Evolutionary conservation across 129 eudicot genomes (phyloP), one percentile per base, ranked within the genome.

Genomic region (Ambrosia trifida): DNA sequence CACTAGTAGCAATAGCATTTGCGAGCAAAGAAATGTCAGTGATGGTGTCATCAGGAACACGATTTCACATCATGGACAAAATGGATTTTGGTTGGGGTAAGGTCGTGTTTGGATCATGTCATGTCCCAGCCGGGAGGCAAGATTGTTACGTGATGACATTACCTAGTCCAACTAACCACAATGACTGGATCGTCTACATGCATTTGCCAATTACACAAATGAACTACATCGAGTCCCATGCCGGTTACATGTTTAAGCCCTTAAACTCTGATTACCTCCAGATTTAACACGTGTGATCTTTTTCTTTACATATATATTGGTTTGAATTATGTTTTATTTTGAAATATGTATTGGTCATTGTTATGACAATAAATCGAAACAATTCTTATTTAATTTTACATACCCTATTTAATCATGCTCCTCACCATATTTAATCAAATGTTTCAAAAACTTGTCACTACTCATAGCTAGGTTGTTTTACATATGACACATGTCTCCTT

Each of bases 11-110:
- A 3, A 78, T 36, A 60, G 79, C 83, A 0, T 89, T 81, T 12
- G 79, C 76, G 4, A 6, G 11, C 70, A 6, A 33, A 4, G 72
- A 58, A 20, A 79, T 16, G 46, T 77, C 92, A 1, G 65, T 89
- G 32, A 75, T 86, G 58, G 79, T 89, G 11, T 85, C 96, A 7
- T 78, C 91, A 0, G 91, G 91, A 52, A 78, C 63, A 36, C 28
- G 75, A 4, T 86, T 83, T 65, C 82, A 77, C 6, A 38, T 20
- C 64, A 83, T 79, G 57, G 38, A 49, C n/a, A 44, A 76, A 45
- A 67, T 89, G 79, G 85, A 89, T 17, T 86, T 89, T 13, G 91
- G 96, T 40, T 89, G 91, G 91, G 96, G 96, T 1, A 31, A 33
- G 12, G 82, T 82, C 54, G 71, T 31, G 3, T 86, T 89, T 11